Evolutionary conservation across 345 rosid species (phyloP).

Genomic region (Syzygium grande): DNA sequence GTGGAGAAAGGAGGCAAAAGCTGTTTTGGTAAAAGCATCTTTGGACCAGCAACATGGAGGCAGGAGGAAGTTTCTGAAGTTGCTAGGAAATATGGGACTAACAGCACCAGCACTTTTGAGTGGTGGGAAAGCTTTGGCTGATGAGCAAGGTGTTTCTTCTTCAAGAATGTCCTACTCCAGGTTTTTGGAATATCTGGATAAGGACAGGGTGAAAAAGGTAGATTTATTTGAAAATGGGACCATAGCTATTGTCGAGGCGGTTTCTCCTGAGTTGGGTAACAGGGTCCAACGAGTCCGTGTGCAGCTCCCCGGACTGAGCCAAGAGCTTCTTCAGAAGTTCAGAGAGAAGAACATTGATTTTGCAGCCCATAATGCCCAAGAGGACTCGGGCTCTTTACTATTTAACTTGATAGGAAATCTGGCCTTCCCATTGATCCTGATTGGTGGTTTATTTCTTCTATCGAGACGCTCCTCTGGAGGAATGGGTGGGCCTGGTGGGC

Average conservation of each 20-base stretch:
- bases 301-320: slow-evolving; percentile 91
- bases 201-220: slow-evolving; percentile 78
- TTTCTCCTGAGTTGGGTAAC: slow-evolving; percentile 95
- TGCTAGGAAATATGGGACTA: slow-evolving; percentile 61
- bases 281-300: slow-evolving; percentile 93
- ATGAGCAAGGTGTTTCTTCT: slow-evolving; percentile 88
- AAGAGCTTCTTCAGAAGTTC: slow-evolving; percentile 91
- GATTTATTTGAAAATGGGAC: slow-evolving; percentile 97
- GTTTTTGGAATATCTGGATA: slow-evolving; percentile 90
- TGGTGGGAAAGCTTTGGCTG: slow-evolving; percentile 73
- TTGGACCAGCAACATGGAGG: slow-evolving; percentile 38
- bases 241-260: slow-evolving; percentile 93
- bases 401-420: slow-evolving; percentile 88
- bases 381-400: slow-evolving; percentile 79
- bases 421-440: slow-evolving; percentile 84
- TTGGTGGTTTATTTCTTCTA: slow-evolving; percentile 94
- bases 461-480: slow-evolving; percentile 94
- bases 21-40: slow-evolving; percentile 39
- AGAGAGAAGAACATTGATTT: slow-evolving; percentile 94
- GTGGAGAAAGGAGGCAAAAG: slow-evolving; percentile 25
- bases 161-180: slow-evolving; percentile 98
- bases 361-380: slow-evolving; percentile 98
- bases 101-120: slow-evolving; percentile 51
- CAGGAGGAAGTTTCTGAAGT: slow-evolving; percentile 71
- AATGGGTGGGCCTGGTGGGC: slow-evolving; percentile 99